Base-by-base conservation (phyloP, 2,329 filamentous ascomycete genomes). In the Talaromyces funiculosus region DNA sequence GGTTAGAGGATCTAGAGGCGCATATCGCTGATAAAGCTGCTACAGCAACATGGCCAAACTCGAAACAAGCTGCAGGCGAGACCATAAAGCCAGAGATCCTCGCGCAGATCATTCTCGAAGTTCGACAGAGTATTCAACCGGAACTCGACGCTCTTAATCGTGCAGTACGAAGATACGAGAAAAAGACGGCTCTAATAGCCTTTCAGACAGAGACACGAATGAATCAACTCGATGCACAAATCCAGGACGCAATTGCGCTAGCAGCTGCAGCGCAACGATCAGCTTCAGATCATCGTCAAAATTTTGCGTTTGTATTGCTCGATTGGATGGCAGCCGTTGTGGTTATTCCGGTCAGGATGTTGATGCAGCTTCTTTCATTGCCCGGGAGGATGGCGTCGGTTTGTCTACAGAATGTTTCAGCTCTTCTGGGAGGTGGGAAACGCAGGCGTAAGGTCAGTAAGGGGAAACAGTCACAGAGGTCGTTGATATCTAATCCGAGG, bases 131-230 rank as follows among this genome's bases (percentile, higher is more conserved):
- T 29, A 80, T 93, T 10, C 89, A 92, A 65, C 88, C 90, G 0
- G 91, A 97, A 62, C 81, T 97, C 5, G 92, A 97, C 67, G 90
- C 91, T 0, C 79, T 97, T 33, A 94, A 92, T 67, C 87, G 93
- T 53, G 92, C 93, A 3, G 89, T 97, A 47, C 84, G 93, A 20
- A 86, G 91, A 37, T 96, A 96, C 68, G 93, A 97, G 77, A 97
- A 96, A 77, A 90, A 92, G 67, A 86, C 89, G 4, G 88, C 88
- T 0, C 80, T 92, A 7, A 83, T 92, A 29, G 83, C 89, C 9
- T 82, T 88, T 59, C 88, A 93, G 69, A 90, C 87, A 2, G 91
- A 96, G 65, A 83, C 86, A 8, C 84, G 89, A 24, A 84, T 97
- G 61, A 82, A 85, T 42, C 83, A 86, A 20, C 79, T 96, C 4